These are phyloP conservation scores for Datura wrightii DNA, from an alignment of 257 asterid genomes.

Conservation along the genomic window DNA sequence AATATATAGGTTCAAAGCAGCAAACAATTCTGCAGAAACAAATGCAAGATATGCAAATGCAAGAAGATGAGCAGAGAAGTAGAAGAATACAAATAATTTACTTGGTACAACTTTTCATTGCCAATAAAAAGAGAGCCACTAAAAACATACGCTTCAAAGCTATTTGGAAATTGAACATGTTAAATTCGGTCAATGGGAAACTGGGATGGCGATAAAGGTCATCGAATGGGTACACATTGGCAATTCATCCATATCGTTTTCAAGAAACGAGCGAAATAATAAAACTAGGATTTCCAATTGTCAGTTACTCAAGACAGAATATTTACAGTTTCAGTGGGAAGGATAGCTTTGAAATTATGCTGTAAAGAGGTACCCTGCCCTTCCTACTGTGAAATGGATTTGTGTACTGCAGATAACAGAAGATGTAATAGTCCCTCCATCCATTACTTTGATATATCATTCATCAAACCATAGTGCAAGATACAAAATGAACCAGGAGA, in stretches of 20 bases:
- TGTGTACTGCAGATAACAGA: background rate
- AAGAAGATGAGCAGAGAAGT: background rate
- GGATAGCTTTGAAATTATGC: background rate
- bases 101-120: background rate
- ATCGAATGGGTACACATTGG: background rate
- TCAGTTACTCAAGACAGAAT: conserved; percentile 3
- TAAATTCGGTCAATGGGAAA: background rate
- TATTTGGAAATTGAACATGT: background rate
- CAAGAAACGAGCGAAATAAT: background rate
- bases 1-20: background rate
- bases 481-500: conserved; percentile 11
- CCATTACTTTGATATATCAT: background rate
- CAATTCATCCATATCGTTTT: background rate
- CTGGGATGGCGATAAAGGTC: background rate
- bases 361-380: background rate
- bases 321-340: background rate
- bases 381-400: background rate
- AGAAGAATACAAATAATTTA: background rate
- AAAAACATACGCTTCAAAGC: conserved; percentile 13
- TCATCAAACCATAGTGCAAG: conserved; percentile 19
- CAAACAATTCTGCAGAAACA: conserved; percentile 17
- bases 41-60: conserved; percentile 21
- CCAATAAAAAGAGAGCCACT: background rate
- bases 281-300: background rate
- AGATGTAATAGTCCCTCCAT: background rate